Evolutionary conservation across 2,329 filamentous ascomycete species (phyloP), one percentile per base, ranked within the genome.

Genomic region (Talaromyces sp.): DNA sequence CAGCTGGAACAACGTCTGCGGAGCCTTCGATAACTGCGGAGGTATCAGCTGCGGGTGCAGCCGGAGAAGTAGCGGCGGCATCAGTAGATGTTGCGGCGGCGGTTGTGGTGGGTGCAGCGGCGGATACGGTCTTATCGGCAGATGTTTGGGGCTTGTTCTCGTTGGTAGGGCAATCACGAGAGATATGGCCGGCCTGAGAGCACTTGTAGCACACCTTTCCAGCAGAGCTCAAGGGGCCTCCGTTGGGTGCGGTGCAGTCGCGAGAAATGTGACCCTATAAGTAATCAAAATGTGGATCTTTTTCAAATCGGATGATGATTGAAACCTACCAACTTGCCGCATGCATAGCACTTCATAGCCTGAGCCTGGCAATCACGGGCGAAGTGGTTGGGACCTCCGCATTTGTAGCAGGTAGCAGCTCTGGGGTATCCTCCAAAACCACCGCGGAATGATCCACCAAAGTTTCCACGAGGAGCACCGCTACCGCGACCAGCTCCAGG

Each of bases 181-280:
- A 96, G 80, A 98, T 98, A 81, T 98, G 94, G 62, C 95, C 95
- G 65, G 93, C 88, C 83, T 97, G 91, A 70, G 94, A 92, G 77
- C 95, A 99, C 79, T 93, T 90, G 84, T 99, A 99, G 87, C 95
- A 99, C 69, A 93, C 97, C 88, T 98, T 99, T 76, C 94, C 94
- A 68, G 92, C 92, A 69, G 92, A 96, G 86, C 95, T 97, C 71
- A 98, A 85, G 56, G 94, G 93, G 27, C 95, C 95, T 65, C 95
- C 95, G 79, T 98, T 98, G 69, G 95, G 94, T 67, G 94, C 92
- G 56, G 93, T 97, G 85, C 95, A 99, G 81, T 99, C 95, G 73
- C 89, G 86, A 65, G 91, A 96, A 79, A 97, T 97, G 82, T 97
- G 93, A 60, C 92, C 92, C 71, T 82, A 66, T 6, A 54, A 11